Percentiles rank a stretch among this genome's conserved stretches.
Conservation (phyloP, 1,139 yeast species). For the Pichia sp. region DNA sequence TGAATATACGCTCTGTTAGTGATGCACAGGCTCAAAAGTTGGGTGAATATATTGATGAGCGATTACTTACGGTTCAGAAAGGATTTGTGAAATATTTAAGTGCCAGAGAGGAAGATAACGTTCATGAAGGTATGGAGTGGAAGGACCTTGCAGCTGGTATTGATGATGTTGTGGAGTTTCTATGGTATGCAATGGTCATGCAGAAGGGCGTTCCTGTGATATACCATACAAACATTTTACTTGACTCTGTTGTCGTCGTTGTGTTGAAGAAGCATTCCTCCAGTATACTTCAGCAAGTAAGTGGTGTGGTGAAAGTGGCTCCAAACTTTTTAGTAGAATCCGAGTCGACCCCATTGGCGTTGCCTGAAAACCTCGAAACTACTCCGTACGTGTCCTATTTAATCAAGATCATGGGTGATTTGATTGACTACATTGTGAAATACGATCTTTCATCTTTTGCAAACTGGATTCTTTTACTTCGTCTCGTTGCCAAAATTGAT, state of each 20-base stretch:
- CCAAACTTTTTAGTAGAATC: not conserved
- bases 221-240: conserved; percentile 27
- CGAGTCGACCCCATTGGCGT: not conserved
- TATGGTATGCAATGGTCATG: conserved; percentile 48
- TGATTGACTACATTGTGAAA: conserved; percentile 52
- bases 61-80: conserved; percentile 52
- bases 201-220: conserved; percentile 26
- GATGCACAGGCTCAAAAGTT: conserved; percentile 54
- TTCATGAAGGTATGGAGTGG: conserved; percentile 24
- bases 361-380: conserved; percentile 8
- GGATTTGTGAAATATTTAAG: conserved; percentile 57
- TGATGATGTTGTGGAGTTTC: conserved; percentile 39
- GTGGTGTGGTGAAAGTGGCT: not conserved
- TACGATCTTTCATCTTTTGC: conserved; percentile 29
- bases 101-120: conserved; percentile 17
- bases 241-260: conserved; percentile 25
- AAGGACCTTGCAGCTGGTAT: conserved; percentile 39
- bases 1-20: conserved; percentile 22
- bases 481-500: conserved; percentile 22
- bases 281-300: not conserved
- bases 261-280: not conserved
- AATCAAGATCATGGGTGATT: conserved; percentile 55
- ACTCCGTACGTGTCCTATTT: conserved; percentile 54
- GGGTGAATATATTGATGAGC: conserved; percentile 52
- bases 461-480: conserved; percentile 19